These are phyloP conservation scores for Tuctoria greenei DNA, from an alignment of 176 grass and related monocot species.

Conservation along the genomic window DNA sequence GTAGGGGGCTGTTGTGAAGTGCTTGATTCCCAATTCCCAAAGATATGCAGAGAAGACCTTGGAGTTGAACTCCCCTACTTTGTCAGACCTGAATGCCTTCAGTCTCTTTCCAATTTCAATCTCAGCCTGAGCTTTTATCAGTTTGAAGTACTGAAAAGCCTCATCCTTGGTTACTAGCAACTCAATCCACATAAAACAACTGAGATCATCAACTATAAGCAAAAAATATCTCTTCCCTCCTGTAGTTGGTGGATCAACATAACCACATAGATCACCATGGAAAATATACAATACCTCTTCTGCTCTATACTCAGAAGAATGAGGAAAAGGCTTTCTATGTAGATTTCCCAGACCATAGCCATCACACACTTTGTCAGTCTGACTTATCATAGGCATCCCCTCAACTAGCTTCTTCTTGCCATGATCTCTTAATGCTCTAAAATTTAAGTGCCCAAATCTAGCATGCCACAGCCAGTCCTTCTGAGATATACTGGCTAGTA, in stretches of 20 bases:
- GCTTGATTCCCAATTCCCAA: no score
- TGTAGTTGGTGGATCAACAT: not conserved
- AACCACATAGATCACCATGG: not conserved
- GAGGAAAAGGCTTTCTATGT: not conserved
- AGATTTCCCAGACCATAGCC: not conserved
- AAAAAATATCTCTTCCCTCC: not conserved
- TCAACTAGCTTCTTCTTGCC: not conserved
- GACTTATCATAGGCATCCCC: not conserved
- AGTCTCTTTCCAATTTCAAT: no score
- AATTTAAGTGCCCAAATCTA: not conserved
- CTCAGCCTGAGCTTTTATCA: no score
- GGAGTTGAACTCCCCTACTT: no score
- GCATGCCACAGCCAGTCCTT: not conserved
- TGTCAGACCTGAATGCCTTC: no score
- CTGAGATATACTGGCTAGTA: not conserved
- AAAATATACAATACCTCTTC: not conserved
- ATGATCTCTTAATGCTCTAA: not conserved
- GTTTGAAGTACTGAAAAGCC: no score
- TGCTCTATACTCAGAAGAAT: not conserved
- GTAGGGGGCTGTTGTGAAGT: no score
- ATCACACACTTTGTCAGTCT: not conserved
- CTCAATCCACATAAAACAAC: no score
- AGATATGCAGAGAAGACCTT: no score
- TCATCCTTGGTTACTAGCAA: no score
- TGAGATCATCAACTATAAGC: no score